These are phyloP conservation scores for Diplotaxis tenuifolia DNA, from an alignment of 345 rosid genomes.

Conservation along the genomic window DNA sequence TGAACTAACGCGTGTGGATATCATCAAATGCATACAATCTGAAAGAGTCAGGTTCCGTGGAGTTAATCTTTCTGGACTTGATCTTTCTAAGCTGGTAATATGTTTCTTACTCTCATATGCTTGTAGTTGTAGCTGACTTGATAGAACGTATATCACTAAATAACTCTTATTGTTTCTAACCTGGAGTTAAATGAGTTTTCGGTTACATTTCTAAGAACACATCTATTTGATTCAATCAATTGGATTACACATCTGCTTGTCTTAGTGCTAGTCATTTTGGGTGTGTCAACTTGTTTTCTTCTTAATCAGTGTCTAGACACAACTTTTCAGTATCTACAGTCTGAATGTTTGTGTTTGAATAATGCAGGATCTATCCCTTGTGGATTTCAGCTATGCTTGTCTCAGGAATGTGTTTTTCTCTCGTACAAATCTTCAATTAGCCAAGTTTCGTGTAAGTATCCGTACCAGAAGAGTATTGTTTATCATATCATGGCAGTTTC, in stretches of 20 bases:
- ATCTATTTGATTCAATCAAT: background rate
- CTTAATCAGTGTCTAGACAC: background rate
- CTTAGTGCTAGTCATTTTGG: too few relatives aligned
- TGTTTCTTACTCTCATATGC: conserved; percentile 18
- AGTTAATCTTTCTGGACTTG: conserved; percentile 81
- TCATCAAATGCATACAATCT: conserved; percentile 87
- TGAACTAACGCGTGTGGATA: conserved; percentile 74
- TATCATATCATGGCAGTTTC: background rate
- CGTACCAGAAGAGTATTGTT: background rate
- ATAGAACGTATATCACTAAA: background rate
- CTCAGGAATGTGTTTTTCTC: conserved; percentile 88
- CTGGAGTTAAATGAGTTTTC: background rate
- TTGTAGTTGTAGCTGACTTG: conserved; percentile 6
- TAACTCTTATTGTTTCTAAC: background rate
- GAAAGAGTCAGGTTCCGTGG: conserved; percentile 78
- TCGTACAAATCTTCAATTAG: conserved; percentile 83
- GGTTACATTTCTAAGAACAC: background rate
- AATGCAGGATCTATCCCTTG: conserved; percentile 74
- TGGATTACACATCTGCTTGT: background rate
- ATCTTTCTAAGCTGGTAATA: conserved; percentile 90
- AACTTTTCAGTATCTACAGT: background rate
- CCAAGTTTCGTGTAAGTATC: conserved; percentile 75
- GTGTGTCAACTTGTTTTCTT: background rate
- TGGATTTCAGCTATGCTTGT: conserved; percentile 86
- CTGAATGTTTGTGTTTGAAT: conserved; percentile 14